A percentile compares a stretch with the other conserved stretches of the same genome.
Conservation (phyloP, 2,329 filamentous ascomycete species). For the Annulohypoxylon truncatum region DNA sequence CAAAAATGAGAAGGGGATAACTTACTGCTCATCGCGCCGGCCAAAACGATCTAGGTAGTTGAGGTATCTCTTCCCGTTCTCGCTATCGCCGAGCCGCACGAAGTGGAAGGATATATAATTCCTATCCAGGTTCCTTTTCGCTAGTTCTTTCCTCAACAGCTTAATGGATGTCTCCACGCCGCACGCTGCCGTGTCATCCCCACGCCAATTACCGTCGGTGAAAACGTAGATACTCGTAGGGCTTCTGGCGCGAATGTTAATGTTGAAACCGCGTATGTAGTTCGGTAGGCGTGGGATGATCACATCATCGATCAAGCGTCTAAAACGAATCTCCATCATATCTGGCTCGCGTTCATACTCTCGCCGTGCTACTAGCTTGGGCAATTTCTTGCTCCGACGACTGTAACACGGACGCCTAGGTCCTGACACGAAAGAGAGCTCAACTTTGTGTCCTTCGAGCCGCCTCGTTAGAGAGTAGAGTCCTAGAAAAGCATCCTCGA, state of each 20-base stretch:
- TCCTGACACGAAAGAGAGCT: conserved; percentile 31
- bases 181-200: conserved; percentile 6
- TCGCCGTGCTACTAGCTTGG: conserved; percentile 6
- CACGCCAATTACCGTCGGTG: conserved; percentile 36
- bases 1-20: not conserved
- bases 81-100: conserved; percentile 22
- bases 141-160: conserved; percentile 14
- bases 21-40: not conserved
- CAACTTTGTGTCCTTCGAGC: conserved; percentile 28
- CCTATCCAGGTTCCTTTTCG: conserved; percentile 14
- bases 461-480: conserved; percentile 23
- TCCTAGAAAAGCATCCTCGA: conserved; percentile 21
- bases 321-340: conserved; percentile 31
- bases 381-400: conserved; percentile 12
- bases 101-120: conserved; percentile 32
- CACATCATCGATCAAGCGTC: conserved; percentile 20
- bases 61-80: conserved; percentile 22
- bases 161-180: conserved; percentile 28
- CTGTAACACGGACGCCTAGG: conserved; percentile 2
- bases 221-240: conserved; percentile 35
- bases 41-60: conserved; percentile 20
- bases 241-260: conserved; percentile 13
- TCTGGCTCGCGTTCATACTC: conserved; percentile 10
- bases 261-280: conserved; percentile 24
- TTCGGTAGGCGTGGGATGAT: conserved; percentile 27